Evolutionary conservation across 306 rosid genomes (phyloP), one percentile per base, ranked within the genome.

Genomic region (Inga laurina): DNA sequence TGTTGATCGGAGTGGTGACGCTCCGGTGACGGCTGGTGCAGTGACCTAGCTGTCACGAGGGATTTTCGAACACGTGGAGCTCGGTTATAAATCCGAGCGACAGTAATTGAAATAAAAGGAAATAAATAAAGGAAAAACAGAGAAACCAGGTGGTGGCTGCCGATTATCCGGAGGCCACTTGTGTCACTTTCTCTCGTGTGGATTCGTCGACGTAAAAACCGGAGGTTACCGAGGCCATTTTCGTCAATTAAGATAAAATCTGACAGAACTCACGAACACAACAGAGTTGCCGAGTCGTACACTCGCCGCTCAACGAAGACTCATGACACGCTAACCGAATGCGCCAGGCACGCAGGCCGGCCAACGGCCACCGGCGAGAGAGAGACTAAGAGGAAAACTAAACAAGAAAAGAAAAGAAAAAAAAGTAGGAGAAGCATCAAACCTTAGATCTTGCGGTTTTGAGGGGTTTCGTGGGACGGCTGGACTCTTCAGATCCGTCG

Each of bases 391-490:
- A 57, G 18, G 48, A 46, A 72, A 68, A 51, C 15, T 1, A 62
- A 35, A 51, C 68, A 4, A 45, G 13, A 52, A 34, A n/a, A 18
- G 34, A 24, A 27, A 11, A 32, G 9, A 59, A n/a, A 22, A 22
- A 0, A 22, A 59, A 22, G 32, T 7, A 24, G 19, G 80, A 35
- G 52, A 54, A 76, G 67, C 49, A 56, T 66, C 90, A 18, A 69
- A 94, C 98, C 98, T 92, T 91, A 86, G 94, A 92, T 90, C 89
- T 87, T 79, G 91, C 85, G 68, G 81, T 64, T 39, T 74, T 77
- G 49, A 82, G 4, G 18, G 85, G 79, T 74, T 84, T 82, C 14
- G 19, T 16, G 4, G n/a, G 59, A 43, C 77, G 89, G 82, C 90
- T 89, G 68, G 91, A 86, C 75, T 84, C 96, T 52, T 91, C 94